phyloP scores from a whole-genome alignment of 805 yeast genomes.

The Phaffomyces thermotolerans region DNA sequence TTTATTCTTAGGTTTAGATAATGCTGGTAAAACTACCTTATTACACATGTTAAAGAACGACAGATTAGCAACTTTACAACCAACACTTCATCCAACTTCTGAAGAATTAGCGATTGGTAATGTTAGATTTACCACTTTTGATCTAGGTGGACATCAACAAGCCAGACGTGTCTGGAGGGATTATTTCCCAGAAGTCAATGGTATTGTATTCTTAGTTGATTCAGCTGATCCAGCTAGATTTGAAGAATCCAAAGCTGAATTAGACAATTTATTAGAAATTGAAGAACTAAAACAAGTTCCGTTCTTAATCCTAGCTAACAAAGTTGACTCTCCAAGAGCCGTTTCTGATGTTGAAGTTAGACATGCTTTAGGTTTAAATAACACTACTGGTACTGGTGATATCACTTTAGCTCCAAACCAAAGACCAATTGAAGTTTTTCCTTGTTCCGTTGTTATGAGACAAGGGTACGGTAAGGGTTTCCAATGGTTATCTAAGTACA shows the following conservation, averaged over 20 bases:
- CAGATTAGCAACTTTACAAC: constrained; percentile 94
- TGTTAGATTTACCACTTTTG: constrained; percentile 95
- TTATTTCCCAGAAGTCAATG: constrained; percentile 98
- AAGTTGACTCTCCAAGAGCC: constrained; percentile 90
- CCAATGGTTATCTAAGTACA: constrained; percentile 96
- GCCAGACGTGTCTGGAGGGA: constrained; percentile 99
- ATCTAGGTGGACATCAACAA: constrained; percentile 96
- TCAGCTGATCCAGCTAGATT: constrained; percentile 96
- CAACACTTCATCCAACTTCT: constrained; percentile 97
- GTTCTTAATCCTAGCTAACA: constrained; percentile 90
- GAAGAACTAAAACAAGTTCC: constrained; percentile 90
- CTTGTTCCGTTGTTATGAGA: constrained; percentile 98
- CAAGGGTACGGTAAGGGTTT: constrained; percentile 98
- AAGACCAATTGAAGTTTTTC: constrained; percentile 92
- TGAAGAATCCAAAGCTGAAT: constrained; percentile 89
- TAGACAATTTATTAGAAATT: constrained; percentile 86
- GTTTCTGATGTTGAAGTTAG: constrained; percentile 92
- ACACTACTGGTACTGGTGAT: constrained; percentile 86
- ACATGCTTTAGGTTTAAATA: constrained; percentile 78
- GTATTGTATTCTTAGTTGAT: constrained; percentile 92
- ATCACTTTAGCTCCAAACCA: constrained; percentile 51
- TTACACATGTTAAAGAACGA: constrained; percentile 87
- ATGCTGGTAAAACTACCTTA: constrained; percentile 94
- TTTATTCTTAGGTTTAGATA: constrained; percentile 91
- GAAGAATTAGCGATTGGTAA: constrained; percentile 97